Conservation (phyloP, 192 early-diverging fungal species). For the Coemansia sp. region DNA sequence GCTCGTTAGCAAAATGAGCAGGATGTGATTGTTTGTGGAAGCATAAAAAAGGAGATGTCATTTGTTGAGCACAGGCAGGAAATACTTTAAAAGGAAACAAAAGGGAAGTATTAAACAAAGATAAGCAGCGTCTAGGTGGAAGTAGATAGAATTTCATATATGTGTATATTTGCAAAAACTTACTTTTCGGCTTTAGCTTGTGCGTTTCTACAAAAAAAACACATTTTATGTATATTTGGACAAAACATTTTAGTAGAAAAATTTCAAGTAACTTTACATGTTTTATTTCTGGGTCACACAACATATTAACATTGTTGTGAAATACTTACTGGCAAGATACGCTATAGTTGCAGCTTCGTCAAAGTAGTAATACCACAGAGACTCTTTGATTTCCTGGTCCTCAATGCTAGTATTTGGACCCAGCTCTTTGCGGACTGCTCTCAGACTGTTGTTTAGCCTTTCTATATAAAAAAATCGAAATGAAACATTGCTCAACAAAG, state of each 20-base stretch:
- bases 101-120: too few species aligned
- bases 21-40: background rate
- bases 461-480: constrained; percentile 19
- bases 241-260: too few species aligned
- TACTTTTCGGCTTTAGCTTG: constrained; percentile 46
- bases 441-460: constrained; percentile 57
- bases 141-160: constrained; percentile 3
- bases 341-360: constrained; percentile 66
- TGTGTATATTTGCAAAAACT: background rate
- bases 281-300: background rate
- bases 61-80: too few species aligned
- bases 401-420: constrained; percentile 59
- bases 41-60: background rate
- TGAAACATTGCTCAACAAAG: too few species aligned
- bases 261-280: too few species aligned
- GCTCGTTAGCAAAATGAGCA: background rate
- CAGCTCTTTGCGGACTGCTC: constrained; percentile 61
- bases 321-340: constrained; percentile 66
- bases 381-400: constrained; percentile 66
- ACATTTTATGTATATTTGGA: background rate
- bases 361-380: constrained; percentile 75
- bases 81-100: too few species aligned
- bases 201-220: constrained; percentile 24
- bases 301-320: background rate
- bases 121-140: too few species aligned